Percentiles rank a stretch among this genome's conserved stretches.
Evolutionary conservation across 2,329 filamentous ascomycete genomes (phyloP).

Genomic region (Calonectria leucothoes): DNA sequence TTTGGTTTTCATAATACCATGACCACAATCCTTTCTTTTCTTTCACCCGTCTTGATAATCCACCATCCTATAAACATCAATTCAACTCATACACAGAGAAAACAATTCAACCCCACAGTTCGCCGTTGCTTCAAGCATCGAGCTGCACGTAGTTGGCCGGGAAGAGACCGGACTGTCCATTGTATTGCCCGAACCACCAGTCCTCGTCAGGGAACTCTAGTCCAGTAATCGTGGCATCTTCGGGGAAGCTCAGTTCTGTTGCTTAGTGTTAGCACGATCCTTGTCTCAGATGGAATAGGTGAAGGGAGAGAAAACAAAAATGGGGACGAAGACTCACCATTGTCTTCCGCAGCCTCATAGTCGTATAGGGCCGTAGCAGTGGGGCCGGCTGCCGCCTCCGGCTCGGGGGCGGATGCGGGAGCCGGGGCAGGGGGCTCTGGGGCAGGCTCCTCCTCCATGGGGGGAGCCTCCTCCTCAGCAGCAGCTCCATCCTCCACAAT

Average conservation of each 20-base stretch:
- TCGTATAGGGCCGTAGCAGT: slow-evolving; percentile 92
- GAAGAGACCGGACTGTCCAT: slow-evolving; percentile 86
- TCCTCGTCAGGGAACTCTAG: slow-evolving; percentile 98
- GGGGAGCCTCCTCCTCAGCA: slow-evolving; percentile 60
- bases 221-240: slow-evolving; percentile 83
- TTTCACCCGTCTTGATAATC: not conserved
- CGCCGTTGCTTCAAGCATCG: slow-evolving; percentile 47
- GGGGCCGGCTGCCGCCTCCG: slow-evolving; percentile 59
- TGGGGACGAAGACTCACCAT: slow-evolving; percentile 62
- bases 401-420: slow-evolving; percentile 53
- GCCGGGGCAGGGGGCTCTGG: slow-evolving; percentile 50
- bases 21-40: slow-evolving; percentile 27
- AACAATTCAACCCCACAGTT: not conserved
- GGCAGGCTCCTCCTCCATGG: slow-evolving; percentile 42
- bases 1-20: slow-evolving; percentile 31
- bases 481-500: slow-evolving; percentile 69
- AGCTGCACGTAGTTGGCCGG: slow-evolving; percentile 77
- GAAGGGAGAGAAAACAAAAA: not conserved
- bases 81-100: slow-evolving; percentile 1
- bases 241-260: slow-evolving; percentile 82
- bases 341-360: slow-evolving; percentile 97
- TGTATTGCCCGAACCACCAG: slow-evolving; percentile 95
- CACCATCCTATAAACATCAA: not conserved
- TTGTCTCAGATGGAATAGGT: too few relatives aligned
- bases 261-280: slow-evolving; percentile 49